A percentile compares a stretch with the other conserved stretches of the same genome.
Conservation (phyloP, 768 basidiomycete species). For the Calocybe gangraenosa region DNA sequence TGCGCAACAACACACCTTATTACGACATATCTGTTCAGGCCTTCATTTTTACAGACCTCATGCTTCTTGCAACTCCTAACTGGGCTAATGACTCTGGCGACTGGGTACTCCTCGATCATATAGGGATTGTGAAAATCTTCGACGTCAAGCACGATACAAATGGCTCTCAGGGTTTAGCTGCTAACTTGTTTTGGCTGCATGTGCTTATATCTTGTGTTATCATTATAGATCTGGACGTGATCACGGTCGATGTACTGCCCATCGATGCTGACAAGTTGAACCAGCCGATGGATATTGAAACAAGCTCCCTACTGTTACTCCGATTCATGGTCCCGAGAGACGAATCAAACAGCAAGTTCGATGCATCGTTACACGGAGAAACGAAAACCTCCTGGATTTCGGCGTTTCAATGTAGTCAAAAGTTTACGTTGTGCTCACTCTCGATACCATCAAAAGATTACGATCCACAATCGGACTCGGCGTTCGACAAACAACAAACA, state of each 20-base stretch:
- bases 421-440: slow-evolving; percentile 38
- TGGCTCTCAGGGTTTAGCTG: slow-evolving; percentile 12
- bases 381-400: slow-evolving; percentile 35
- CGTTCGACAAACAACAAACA: slow-evolving; percentile 27
- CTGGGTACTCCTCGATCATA: slow-evolving; percentile 26
- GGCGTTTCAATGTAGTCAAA: slow-evolving; percentile 50
- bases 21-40: slow-evolving; percentile 27
- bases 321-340: slow-evolving; percentile 25
- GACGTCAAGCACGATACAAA: slow-evolving; percentile 6
- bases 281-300: slow-evolving; percentile 28
- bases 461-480: slow-evolving; percentile 19
- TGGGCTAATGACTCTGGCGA: slow-evolving; percentile 16
- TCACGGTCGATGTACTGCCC: slow-evolving; percentile 50
- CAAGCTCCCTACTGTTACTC: slow-evolving; percentile 27
- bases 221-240: slow-evolving; percentile 23
- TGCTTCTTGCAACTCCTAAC: slow-evolving; percentile 50
- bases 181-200: neutral
- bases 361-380: neutral
- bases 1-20: slow-evolving; percentile 1
- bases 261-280: slow-evolving; percentile 35
- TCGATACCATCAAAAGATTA: slow-evolving; percentile 24
- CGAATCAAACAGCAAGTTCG: neutral
- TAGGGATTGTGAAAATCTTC: slow-evolving; percentile 48
- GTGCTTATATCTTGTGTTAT: neutral
- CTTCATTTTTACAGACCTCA: slow-evolving; percentile 59